Percentiles rank a stretch among this genome's conserved stretches.
Evolutionary conservation across 805 yeast genomes (phyloP).

Genomic region (Priceomyces melissophilus): DNA sequence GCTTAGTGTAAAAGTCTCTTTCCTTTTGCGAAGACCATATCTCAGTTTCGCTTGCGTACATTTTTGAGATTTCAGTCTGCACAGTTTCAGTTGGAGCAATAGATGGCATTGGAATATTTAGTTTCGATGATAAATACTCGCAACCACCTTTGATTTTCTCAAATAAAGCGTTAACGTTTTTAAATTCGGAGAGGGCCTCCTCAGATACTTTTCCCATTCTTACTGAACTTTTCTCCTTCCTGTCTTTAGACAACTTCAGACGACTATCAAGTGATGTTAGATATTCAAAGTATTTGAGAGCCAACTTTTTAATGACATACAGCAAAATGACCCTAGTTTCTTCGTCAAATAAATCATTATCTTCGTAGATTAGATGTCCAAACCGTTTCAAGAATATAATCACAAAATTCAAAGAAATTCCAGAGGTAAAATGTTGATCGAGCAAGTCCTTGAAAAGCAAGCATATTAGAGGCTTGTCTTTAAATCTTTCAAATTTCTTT

Average conservation of each 20-base stretch:
- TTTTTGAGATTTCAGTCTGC: constrained; percentile 22
- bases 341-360: constrained; percentile 23
- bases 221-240: constrained; percentile 54
- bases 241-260: constrained; percentile 31
- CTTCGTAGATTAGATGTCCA: constrained; percentile 25
- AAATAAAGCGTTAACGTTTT: constrained; percentile 28
- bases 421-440: constrained; percentile 23
- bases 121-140: constrained; percentile 39
- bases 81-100: constrained; percentile 7
- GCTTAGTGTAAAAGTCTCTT: constrained; percentile 58
- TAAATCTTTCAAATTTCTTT: constrained; percentile 24
- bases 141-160: constrained; percentile 45
- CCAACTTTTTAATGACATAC: constrained; percentile 40
- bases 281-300: constrained; percentile 38
- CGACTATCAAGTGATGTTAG: constrained; percentile 34
- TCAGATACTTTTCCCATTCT: constrained; percentile 62
- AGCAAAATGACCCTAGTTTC: constrained; percentile 23
- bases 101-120: constrained; percentile 23
- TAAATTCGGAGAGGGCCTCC: constrained; percentile 35
- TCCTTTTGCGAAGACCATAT: constrained; percentile 67
- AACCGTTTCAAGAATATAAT: constrained; percentile 50
- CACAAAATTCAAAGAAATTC: constrained; percentile 36
- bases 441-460: constrained; percentile 28
- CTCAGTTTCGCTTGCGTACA: constrained; percentile 22
- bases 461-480: constrained; percentile 19